Percentiles rank a stretch among this genome's conserved stretches.
These are phyloP conservation scores for Coemansia nantahalensis DNA, from an alignment of 192 early-diverging fungal species.

Conservation along the genomic window DNA sequence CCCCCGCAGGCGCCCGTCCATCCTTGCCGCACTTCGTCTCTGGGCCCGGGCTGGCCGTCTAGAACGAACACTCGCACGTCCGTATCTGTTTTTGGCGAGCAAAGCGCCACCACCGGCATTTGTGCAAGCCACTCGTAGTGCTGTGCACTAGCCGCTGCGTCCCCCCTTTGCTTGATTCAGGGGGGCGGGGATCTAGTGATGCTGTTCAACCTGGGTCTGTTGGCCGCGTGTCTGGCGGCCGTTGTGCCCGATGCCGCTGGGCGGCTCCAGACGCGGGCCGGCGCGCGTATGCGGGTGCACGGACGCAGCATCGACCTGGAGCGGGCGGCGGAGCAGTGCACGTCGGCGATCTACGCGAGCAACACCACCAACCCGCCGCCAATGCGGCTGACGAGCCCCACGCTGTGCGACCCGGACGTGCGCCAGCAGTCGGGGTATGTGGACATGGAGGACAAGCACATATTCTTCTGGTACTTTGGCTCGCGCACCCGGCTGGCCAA, in stretches of 20 bases:
- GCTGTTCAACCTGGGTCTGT: neutral
- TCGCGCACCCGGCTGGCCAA: slow-evolving; percentile 42
- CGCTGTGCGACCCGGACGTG: slow-evolving; percentile 83
- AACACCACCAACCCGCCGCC: slow-evolving; percentile 31
- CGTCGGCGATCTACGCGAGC: slow-evolving; percentile 6
- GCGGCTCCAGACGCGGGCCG: neutral
- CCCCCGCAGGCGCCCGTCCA: no score
- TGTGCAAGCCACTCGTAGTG: no score
- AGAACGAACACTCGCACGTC: no score
- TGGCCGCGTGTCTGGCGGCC: neutral
- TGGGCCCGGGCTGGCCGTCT: no score
- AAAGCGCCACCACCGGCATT: no score
- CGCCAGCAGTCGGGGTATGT: slow-evolving; percentile 83
- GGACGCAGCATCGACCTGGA: neutral
- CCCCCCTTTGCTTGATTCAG: no score
- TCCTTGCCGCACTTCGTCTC: no score
- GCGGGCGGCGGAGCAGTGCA: slow-evolving; percentile 9
- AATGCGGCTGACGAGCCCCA: slow-evolving; percentile 65
- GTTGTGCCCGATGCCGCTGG: neutral
- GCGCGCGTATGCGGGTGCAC: no score
- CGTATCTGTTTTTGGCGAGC: no score
- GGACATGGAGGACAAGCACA: slow-evolving; percentile 57
- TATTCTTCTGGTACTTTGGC: slow-evolving; percentile 75
- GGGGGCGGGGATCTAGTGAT: no score
- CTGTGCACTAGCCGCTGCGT: no score